These are phyloP conservation scores for Cenchrus americanus DNA, from an alignment of 176 grass and related monocot species.

Conservation along the genomic window DNA sequence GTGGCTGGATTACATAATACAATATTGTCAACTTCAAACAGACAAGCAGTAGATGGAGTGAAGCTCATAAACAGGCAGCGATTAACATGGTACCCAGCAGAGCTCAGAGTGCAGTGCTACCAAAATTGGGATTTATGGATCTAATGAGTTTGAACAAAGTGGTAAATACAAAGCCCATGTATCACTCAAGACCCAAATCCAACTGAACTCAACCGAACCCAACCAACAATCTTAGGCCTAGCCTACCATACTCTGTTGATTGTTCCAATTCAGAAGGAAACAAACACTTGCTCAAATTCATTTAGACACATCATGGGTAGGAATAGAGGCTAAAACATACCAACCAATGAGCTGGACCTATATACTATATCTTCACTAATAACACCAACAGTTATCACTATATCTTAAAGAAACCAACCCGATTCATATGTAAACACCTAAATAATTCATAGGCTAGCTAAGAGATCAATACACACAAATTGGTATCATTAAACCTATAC, in stretches of 20 bases:
- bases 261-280: background rate
- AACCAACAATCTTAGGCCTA: no score
- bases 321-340: background rate
- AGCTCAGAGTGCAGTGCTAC: background rate
- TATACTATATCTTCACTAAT: constrained; percentile 6
- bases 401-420: background rate
- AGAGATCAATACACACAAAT: background rate
- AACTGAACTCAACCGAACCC: no score
- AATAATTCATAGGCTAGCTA: constrained; percentile 13
- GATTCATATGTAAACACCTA: background rate
- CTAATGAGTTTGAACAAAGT: background rate
- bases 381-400: background rate
- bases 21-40: background rate
- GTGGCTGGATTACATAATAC: no score
- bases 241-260: background rate
- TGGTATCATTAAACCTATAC: background rate
- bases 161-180: background rate
- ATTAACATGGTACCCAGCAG: background rate
- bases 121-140: no score
- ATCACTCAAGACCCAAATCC: background rate
- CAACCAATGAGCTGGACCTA: background rate
- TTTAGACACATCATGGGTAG: background rate
- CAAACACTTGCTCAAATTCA: background rate
- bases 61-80: background rate
- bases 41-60: background rate